A percentile compares a stretch with the other conserved stretches of the same genome.
These are phyloP conservation scores for Obba rivulosa DNA, from an alignment of 768 basidiomycete species.

Conservation along the genomic window DNA sequence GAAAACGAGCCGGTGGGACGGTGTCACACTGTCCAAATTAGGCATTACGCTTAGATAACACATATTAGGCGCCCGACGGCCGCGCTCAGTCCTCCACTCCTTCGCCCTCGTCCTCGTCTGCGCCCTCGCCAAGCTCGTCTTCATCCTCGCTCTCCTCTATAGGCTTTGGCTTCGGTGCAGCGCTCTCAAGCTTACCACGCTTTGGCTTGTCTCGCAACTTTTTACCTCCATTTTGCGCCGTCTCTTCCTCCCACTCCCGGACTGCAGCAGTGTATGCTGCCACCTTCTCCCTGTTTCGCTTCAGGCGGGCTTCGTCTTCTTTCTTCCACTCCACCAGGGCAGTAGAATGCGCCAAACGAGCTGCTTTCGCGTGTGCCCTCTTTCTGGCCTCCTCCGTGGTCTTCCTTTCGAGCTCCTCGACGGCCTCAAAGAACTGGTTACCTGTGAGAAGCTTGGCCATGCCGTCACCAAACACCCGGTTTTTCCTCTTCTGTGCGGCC, in stretches of 20 bases:
- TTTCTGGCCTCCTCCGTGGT: conserved; percentile 1
- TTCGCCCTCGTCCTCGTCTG: conserved; percentile 2
- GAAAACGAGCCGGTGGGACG: no score
- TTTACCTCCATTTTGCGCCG: conserved; percentile 14
- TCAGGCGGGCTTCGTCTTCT: conserved; percentile 8
- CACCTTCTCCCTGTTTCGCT: conserved; percentile 16
- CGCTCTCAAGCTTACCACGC: conserved; percentile 2
- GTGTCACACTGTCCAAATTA: no score
- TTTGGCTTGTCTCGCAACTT: conserved; percentile 8
- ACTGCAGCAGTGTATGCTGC: conserved; percentile 7
- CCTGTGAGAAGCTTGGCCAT: conserved; percentile 18
- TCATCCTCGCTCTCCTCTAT: background rate
- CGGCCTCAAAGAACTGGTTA: conserved; percentile 14
- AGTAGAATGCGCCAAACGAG: conserved; percentile 1
- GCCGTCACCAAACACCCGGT: conserved; percentile 15
- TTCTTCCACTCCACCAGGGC: conserved; percentile 16
- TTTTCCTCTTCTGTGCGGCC: conserved; percentile 6
- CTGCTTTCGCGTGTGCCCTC: conserved; percentile 1
- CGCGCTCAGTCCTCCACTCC: background rate
- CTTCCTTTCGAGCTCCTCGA: conserved; percentile 4
- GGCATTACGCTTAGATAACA: no score
- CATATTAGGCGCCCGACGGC: background rate
- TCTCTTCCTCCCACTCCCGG: conserved; percentile 15
- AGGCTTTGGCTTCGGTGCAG: no score
- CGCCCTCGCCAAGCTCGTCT: no score